phyloP scores from a whole-genome alignment of 768 basidiomycete genomes.

The Mrakia frigida region DNA sequence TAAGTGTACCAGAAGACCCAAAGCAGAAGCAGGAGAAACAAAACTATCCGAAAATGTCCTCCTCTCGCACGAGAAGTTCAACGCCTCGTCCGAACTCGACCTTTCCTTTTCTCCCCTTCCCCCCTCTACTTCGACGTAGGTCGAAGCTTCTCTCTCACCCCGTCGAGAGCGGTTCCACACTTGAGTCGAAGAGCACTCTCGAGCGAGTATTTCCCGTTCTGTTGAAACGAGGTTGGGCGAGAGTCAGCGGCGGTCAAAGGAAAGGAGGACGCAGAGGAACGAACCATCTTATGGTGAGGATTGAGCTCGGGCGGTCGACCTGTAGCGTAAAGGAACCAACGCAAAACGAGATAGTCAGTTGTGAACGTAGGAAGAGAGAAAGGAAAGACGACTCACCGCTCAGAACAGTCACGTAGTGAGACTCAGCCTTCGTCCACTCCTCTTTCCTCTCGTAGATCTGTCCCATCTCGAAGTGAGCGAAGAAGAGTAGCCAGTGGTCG shows the following conservation, averaged over 20 bases:
- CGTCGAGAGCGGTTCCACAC: conserved; percentile 23
- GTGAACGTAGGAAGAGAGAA: not conserved
- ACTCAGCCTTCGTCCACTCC: conserved; percentile 4
- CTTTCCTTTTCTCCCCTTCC: no score
- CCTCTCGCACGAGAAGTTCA: no score
- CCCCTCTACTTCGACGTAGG: no score
- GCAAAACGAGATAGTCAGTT: not conserved
- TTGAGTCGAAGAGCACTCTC: conserved; percentile 21
- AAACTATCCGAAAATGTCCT: no score
- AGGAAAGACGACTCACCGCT: not conserved
- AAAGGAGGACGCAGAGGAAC: not conserved
- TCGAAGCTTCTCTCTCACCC: conserved; percentile 15
- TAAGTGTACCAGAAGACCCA: no score
- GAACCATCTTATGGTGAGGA: conserved; percentile 5
- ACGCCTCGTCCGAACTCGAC: no score
- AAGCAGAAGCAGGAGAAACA: no score
- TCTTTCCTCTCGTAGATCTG: conserved; percentile 13
- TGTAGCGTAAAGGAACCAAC: not conserved
- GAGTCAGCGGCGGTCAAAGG: not conserved
- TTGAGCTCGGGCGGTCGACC: conserved; percentile 18
- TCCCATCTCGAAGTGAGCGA: conserved; percentile 28
- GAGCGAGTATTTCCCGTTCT: conserved; percentile 28
- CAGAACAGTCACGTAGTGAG: conserved; percentile 18
- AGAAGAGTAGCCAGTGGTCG: conserved; percentile 29
- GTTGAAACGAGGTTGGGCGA: not conserved